Conservation (phyloP, 768 basidiomycete genomes). For the Lenzites betulinus region DNA sequence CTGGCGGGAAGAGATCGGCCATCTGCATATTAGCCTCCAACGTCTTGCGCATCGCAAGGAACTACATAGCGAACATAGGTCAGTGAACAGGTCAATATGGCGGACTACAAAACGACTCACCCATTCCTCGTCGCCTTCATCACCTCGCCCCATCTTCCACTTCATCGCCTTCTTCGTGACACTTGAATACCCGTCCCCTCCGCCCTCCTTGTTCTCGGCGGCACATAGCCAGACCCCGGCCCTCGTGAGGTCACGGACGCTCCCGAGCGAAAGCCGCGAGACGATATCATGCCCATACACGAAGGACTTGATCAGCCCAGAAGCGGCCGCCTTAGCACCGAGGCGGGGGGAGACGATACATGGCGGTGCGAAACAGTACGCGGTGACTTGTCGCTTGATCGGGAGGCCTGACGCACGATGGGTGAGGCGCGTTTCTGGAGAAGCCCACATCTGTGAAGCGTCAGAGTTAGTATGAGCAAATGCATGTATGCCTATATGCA, state of each 20-base stretch:
- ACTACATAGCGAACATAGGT: slow-evolving; percentile 42
- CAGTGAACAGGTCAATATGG: not conserved
- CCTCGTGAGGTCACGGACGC: slow-evolving; percentile 73
- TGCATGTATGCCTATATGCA: not conserved
- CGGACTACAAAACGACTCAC: slow-evolving; percentile 29
- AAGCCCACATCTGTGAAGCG: slow-evolving; percentile 74
- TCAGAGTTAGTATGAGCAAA: not conserved
- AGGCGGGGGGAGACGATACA: slow-evolving; percentile 66
- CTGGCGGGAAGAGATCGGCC: slow-evolving; percentile 73
- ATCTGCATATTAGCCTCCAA: slow-evolving; percentile 82
- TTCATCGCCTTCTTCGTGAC: slow-evolving; percentile 51
- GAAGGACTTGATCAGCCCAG: slow-evolving; percentile 71
- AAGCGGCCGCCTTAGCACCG: slow-evolving; percentile 56
- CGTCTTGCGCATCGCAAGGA: slow-evolving; percentile 78
- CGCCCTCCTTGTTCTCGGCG: slow-evolving; percentile 48
- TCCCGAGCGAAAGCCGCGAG: slow-evolving; percentile 74
- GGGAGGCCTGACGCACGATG: slow-evolving; percentile 70
- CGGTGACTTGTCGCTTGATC: slow-evolving; percentile 61
- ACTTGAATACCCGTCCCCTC: slow-evolving; percentile 42
- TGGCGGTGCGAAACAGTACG: slow-evolving; percentile 82
- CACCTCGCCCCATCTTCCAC: slow-evolving; percentile 65
- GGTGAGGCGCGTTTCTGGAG: slow-evolving; percentile 74
- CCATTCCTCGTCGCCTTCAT: slow-evolving; percentile 58
- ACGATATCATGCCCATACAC: slow-evolving; percentile 85
- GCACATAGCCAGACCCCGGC: slow-evolving; percentile 82